Evolutionary conservation across 441 rosid genomes (phyloP), one percentile per base, ranked within the genome.

Genomic region (Omphalea diandra): DNA sequence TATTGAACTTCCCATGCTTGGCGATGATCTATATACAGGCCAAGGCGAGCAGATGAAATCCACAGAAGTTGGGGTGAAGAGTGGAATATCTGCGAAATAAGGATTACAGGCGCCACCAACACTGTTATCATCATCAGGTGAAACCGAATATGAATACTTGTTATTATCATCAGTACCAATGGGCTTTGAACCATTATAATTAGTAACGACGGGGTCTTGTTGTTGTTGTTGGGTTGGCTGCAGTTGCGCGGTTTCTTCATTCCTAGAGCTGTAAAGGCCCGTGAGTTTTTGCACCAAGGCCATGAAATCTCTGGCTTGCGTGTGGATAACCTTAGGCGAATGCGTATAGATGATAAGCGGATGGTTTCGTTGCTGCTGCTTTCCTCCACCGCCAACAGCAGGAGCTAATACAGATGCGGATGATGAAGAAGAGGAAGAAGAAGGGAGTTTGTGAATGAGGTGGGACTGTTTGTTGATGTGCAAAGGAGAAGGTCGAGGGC

Each of bases 281-380:
- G 97, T 90, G 65, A 90, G 88, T 56, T 86, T 87, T 35, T 88
- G 97, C 31, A 90, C 97, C 46, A 90, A 74, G 26, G 86, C 89
- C 97, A 88, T 88, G 82, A 90, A 90, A 75, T 90, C 92, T 54
- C 74, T 75, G 0, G 94, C 87, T n/a, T 86, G 81, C 0, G 94
- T 83, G 75, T 87, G 92, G 68, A 90, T 90, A 41, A 90, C 70
- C 70, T 84, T 90, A 0, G 94, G 97, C 3, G 88, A 85, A 66
- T 85, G 86, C 31, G 90, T 83, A 80, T 90, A 90, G 56, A 91
- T 91, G 43, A 91, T 91, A 63, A 91, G 91, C 5, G 97, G 97
- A 1, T 85, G 83, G 10, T 17, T 72, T 33, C 43, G 46, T 46
- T 67, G 75, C 47, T 76, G 78, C 35, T 70, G 80, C 43, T n/a